Base-by-base conservation (phyloP, 192 early-diverging fungal species). In the Umbelopsis sp. region DNA sequence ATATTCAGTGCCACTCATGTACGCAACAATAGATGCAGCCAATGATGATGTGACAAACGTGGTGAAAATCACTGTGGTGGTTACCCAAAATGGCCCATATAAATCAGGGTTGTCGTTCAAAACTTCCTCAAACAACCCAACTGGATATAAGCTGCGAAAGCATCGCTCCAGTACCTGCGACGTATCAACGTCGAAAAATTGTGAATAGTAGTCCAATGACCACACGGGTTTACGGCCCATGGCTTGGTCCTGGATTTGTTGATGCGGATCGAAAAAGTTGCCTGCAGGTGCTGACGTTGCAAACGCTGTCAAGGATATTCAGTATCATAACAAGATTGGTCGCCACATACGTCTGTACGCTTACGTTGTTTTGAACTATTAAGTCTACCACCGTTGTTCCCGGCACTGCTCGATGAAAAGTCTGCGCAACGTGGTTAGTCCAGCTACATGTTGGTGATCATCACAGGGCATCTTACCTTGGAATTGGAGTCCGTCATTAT, bases 31-130 rank as follows among this genome's bases (percentile, higher is more conserved):
- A 16, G 91, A 92, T 22, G 89, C 88, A 37, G 97, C 94, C 25
- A 99, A 84, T 41, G 93, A 93, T 4, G 93, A 92, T 15, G 97
- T 92, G 45, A 96, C 93, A 86, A 98, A 99, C 46, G 98, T 87
- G n/a, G 87, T 71, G 67, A 99, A 97, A 25, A 99, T 91, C n/a
- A 97, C 94, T 2, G 96, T 97, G 0, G 96, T 98, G 10, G 96
- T 81, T 50, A 99, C 94, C 98, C 98, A 99, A 78, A 98, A 97
- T 0, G 98, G 97, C 20, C 97, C 98, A 84, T 96, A 99, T 46
- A 99, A 86, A 79, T 99, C 98, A 0, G 96, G 97, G 71, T 96
- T 95, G 15, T 81, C 72, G 33, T 87, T 82, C 68, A 98, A 82
- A 5, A 90, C 87, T 21, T 94, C 91, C 35, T 64, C 30, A 79